Evolutionary conservation across 768 basidiomycete species (phyloP).

Genomic region (Suillus bovinus): DNA sequence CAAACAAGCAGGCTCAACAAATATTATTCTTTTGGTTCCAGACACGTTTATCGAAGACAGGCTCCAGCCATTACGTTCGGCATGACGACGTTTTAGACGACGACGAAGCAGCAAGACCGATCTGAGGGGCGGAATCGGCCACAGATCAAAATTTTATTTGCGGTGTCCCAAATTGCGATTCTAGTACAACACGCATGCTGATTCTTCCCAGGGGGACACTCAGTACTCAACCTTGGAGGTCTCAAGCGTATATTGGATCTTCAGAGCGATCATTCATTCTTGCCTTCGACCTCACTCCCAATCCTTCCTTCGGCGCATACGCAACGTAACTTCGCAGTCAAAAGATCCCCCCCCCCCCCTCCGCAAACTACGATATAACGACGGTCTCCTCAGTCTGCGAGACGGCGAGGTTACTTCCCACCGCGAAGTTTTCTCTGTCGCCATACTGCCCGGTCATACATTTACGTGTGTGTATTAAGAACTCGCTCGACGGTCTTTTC

Average conservation of each 20-base stretch:
- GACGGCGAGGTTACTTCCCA: background rate
- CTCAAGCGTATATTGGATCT: background rate
- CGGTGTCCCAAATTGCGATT: background rate
- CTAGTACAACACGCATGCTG: too few species aligned
- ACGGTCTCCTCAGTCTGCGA: background rate
- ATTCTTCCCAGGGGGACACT: background rate
- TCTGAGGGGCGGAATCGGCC: background rate
- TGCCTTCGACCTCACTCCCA: background rate
- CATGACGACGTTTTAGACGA: conserved; percentile 3
- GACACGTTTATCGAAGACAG: background rate
- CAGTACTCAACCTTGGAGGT: background rate
- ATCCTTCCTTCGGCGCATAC: too few species aligned
- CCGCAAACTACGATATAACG: background rate
- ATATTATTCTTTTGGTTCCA: background rate
- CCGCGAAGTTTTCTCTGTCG: conserved; percentile 1
- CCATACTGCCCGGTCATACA: background rate
- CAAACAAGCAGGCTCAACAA: background rate
- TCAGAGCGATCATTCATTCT: background rate
- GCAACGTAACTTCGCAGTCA: too few species aligned
- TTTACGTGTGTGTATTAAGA: conserved; percentile 1
- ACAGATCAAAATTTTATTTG: background rate
- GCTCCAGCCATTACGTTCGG: background rate
- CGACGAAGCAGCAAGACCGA: background rate
- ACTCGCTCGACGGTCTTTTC: background rate
- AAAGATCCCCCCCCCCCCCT: background rate